Percentiles rank a stretch among this genome's conserved stretches.
Conservation (phyloP, 768 basidiomycete genomes). For the Pleurotus tuber-regium region DNA sequence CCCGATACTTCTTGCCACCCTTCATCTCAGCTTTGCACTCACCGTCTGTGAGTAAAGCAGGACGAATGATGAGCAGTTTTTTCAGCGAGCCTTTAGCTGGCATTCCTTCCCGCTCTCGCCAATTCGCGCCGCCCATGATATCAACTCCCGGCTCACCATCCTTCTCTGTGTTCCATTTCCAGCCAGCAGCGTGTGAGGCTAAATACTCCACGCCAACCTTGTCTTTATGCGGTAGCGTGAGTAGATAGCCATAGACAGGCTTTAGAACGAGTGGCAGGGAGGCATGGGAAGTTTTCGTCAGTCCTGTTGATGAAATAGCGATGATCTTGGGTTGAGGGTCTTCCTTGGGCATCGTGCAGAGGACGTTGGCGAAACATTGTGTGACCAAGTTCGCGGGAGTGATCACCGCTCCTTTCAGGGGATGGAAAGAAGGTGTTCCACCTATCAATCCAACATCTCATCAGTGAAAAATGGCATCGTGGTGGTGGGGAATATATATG, state of each 20-base stretch:
- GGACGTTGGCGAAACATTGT: constrained; percentile 49
- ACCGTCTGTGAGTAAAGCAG: constrained; percentile 60
- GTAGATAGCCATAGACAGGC: constrained; percentile 44
- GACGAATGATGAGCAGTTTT: constrained; percentile 48
- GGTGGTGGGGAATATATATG: constrained; percentile 3
- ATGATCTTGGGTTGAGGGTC: constrained; percentile 47
- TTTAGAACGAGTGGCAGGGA: constrained; percentile 47
- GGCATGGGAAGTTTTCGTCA: constrained; percentile 42
- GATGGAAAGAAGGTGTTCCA: constrained; percentile 40
- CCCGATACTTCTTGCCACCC: constrained; percentile 35
- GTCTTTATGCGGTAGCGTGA: constrained; percentile 51
- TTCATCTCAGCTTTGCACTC: constrained; percentile 39
- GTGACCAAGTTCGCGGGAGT: constrained; percentile 59
- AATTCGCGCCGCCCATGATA: constrained; percentile 40
- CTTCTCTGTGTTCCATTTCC: constrained; percentile 40
- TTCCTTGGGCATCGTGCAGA: constrained; percentile 49
- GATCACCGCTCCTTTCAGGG: constrained; percentile 47
- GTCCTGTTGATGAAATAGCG: constrained; percentile 49
- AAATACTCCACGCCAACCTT: constrained; percentile 60
- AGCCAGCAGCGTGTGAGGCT: constrained; percentile 45
- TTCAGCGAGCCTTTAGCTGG: constrained; percentile 43
- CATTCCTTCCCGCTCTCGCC: constrained; percentile 40
- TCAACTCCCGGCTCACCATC: constrained; percentile 39
- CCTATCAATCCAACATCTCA: too few relatives aligned
- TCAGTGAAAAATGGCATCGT: too few relatives aligned